Base-by-base conservation (phyloP, 768 basidiomycete species). In the Russula emetica region DNA sequence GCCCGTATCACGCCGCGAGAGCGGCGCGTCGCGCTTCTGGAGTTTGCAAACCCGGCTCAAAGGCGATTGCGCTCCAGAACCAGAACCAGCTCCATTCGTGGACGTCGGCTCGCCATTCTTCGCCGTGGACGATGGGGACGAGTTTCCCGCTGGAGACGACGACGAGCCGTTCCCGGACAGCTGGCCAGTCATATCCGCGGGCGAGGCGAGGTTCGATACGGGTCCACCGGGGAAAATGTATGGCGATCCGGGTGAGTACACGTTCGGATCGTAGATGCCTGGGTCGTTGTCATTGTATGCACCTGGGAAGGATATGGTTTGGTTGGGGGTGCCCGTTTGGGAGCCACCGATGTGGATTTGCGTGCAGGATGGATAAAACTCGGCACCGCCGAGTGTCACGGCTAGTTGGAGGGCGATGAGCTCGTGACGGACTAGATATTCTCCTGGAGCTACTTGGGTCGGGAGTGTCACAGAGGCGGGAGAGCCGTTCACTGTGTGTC, bases 341-440 rank as follows among this genome's bases (percentile, higher is more conserved):
- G 75, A 79, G 16, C 89, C 88, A 2, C 78, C 75, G 42, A 92
- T 72, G 45, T 71, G 74, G 63, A 77, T 22, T 72, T 83, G 82
- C 30, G 30, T 30, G 30, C 30, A 30, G 14, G 24, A 82, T 0
- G 26, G 0, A 51, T 36, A 22, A 74, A 91, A 92, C 74, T 93
- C 90, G 1, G 88, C 89, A 20, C 86, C 87, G 5, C 85, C 83
- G n/a, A n/a, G n/a, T n/a, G n/a, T n/a, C 20, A 71, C 78, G 6
- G 80, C 89, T 54, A 85, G 79, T 69, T 92, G 90, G 16, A 92
- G 82, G 11, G 86, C 85, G 72, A 92, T 86, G 73, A 92, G 86
- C 72, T 92, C 90, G 72, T 90, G 85, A 1, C 90, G 86, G 70
- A 91, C 72, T 63, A 92, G 77, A 72, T n/a, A n/a, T n/a, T n/a